Base-by-base conservation (phyloP, 345 rosid species). In the Noccaea bulbosa region DNA sequence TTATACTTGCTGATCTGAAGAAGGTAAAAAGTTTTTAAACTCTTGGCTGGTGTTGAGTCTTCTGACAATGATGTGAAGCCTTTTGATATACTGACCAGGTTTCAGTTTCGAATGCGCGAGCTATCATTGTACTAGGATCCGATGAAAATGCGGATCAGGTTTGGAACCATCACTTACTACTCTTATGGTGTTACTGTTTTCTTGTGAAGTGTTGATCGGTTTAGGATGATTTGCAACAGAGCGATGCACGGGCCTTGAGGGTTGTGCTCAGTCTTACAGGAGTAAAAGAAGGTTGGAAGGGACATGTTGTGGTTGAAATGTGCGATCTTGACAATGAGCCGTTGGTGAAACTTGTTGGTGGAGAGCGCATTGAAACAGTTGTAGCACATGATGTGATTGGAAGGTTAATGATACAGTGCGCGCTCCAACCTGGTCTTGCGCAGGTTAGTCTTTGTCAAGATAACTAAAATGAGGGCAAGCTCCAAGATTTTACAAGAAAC, bases 111-210 rank as follows among this genome's bases (percentile, higher is more conserved):
- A 92, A 86, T 72, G 94, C 98, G 1, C 88, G 89, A 59, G 94
- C 96, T 40, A 85, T 92, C 65, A 86, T 89, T 76, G 91, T 92
- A 55, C 72, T 89, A 56, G 96, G 96, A 73, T 73, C 94, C 66
- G 94, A 92, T 83, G 98, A 89, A 76, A 89, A 89, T 72, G 96
- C 98, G 10, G 98, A 89, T 70, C 98, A 92, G 98, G 98, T 89
- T 71, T 54, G 30, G 30, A 32, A 17, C 41, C 27, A 9, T 66
- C 12, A 39, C 47, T 68, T 62, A 7, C 1, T 35, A 30, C 34
- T 39, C 46, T 20, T 63, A 14, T 54, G 51, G 39, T 15, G 55
- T 9, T 45, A 12, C 32, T 52, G 34, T 65, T 68, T 65, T 60
- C 40, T 73, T 43, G 62, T 70, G 45, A 73, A 46, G 54, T 37